Base-by-base conservation (phyloP, 2,329 filamentous ascomycete species). In the Fusarium keratoplasticum region DNA sequence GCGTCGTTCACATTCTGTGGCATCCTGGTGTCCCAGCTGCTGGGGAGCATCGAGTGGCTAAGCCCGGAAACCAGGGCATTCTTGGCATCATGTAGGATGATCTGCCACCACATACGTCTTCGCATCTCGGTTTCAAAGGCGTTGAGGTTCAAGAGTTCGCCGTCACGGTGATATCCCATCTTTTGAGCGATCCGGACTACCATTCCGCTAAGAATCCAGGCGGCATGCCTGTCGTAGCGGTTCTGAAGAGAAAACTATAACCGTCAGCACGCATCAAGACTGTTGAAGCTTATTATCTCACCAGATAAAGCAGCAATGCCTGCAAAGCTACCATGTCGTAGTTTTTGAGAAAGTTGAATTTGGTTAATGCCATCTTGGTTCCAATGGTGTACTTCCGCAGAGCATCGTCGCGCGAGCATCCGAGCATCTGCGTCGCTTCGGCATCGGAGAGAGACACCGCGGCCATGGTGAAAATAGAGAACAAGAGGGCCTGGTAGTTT, bases 61-160 rank as follows among this genome's bases (percentile, higher is more conserved):
- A 91, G 84, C 2, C 89, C 89, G 6, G 89, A 90, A 66, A 89
- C 83, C 66, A 91, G 81, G 47, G 89, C 89, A 64, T 87, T 87
- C 72, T 89, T 88, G 50, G 86, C 84, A 70, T 92, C 90, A 61
- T 89, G 83, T 64, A 91, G 83, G 58, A 90, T 84, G 29, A 92
- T 87, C 76, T 90, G 87, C 90, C 90, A 92, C 91, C 91, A 93
- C 22, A 93, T 84, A 8, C 91, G 85, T 50, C 91, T 84, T n/a
- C 91, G 87, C 85, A 93, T 92, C 77, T 93, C 90, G 3, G 88
- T 88, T 75, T 93, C 90, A 74, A 92, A 92, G 0, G 90, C 89
- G 0, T 87, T 84, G 2, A 92, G 83, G 2, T 87, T 87, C 7
- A 91, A 83, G 20, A 82, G 80, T 68, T 88, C 86, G 38, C 90